phyloP scores from a whole-genome alignment of 129 eudicot species.

The Sambucus nigra region DNA sequence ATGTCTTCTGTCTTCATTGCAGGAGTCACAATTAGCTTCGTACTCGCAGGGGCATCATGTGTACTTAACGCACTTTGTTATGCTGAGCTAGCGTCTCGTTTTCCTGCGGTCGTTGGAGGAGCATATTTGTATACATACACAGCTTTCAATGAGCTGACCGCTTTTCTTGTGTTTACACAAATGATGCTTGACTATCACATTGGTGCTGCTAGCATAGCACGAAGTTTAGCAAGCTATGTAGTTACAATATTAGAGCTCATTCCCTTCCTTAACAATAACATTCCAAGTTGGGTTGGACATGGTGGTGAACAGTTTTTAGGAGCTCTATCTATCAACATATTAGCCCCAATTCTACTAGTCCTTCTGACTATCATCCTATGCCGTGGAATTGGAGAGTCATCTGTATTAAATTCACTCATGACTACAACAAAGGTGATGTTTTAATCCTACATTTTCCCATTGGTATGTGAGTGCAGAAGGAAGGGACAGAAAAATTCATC shows the following conservation, averaged over 20 bases:
- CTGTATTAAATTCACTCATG: conserved; percentile 66
- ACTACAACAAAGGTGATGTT: conserved; percentile 72
- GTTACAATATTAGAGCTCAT: conserved; percentile 58
- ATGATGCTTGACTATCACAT: conserved; percentile 97
- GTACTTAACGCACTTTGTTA: conserved; percentile 92
- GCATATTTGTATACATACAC: conserved; percentile 87
- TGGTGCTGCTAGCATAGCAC: conserved; percentile 98
- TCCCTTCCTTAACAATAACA: conserved; percentile 51
- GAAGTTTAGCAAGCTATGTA: conserved; percentile 90
- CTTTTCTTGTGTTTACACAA: conserved; percentile 90
- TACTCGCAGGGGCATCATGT: conserved; percentile 94
- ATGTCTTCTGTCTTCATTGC: conserved; percentile 18
- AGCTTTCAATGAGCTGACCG: conserved; percentile 96
- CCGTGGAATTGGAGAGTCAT: conserved; percentile 86
- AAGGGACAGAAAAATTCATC: too few species aligned
- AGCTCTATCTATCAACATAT: conserved; percentile 59
- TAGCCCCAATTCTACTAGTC: conserved; percentile 80
- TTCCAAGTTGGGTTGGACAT: conserved; percentile 95
- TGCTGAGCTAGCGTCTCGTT: conserved; percentile 89
- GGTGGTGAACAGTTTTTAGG: conserved; percentile 59
- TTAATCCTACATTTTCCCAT: neutral
- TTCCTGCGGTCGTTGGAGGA: conserved; percentile 99
- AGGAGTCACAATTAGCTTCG: conserved; percentile 89
- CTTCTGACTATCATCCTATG: conserved; percentile 70
- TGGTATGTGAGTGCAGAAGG: too few species aligned